Percentiles rank a stretch among this genome's conserved stretches.
phyloP scores from a whole-genome alignment of 73 alveolate genomes.

The Durusdinium trenchii region DNA sequence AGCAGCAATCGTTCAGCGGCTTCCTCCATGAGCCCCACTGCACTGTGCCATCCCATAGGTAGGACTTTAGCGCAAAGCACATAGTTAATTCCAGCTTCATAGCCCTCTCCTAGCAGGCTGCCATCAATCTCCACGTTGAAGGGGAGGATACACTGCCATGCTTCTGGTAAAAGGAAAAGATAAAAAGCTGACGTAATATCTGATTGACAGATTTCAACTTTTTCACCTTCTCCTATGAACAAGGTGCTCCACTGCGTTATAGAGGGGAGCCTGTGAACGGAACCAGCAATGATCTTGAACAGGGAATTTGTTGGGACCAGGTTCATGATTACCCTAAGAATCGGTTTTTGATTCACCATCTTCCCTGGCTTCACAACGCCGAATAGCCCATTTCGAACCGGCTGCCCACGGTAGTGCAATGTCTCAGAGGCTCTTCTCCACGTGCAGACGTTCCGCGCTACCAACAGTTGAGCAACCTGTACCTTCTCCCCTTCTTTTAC shows the following conservation, averaged over 20 bases:
- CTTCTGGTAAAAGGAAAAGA: not conserved
- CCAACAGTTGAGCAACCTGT: not conserved
- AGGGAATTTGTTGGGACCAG: not conserved
- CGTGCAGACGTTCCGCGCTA: not conserved
- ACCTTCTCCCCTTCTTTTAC: not conserved
- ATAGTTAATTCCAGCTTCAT: not conserved
- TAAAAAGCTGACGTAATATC: conserved; percentile 35
- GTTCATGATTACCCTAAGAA: not conserved
- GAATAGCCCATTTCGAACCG: not conserved
- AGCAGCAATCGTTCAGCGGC: not conserved
- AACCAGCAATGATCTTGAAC: not conserved
- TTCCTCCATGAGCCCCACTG: conserved; percentile 51
- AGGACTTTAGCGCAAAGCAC: not conserved
- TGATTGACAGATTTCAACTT: not conserved
- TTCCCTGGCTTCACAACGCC: not conserved
- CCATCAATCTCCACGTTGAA: not conserved
- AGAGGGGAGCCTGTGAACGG: not conserved
- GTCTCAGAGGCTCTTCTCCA: not conserved
- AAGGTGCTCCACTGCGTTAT: conserved; percentile 4
- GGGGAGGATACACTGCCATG: not conserved
- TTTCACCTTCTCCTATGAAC: not conserved
- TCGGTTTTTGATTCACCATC: not conserved
- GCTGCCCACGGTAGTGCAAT: not conserved
- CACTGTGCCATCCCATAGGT: conserved; percentile 62
- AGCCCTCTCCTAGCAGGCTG: not conserved